phyloP scores from a whole-genome alignment of 1,139 yeast species.

The Yamadazyma siamensis region DNA sequence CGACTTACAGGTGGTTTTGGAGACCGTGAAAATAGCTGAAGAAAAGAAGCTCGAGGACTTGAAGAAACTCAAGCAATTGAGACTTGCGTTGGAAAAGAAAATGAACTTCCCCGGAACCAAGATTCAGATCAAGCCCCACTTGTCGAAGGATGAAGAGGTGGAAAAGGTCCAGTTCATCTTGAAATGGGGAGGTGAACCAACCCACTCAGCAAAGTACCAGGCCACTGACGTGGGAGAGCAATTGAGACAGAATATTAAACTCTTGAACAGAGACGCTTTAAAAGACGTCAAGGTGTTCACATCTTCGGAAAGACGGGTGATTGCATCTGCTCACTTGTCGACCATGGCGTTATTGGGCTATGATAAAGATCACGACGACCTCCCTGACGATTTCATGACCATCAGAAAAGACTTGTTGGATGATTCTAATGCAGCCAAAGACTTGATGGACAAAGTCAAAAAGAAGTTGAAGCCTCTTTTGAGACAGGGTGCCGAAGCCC shows the following conservation, averaged over 20 bases:
- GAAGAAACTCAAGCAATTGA: constrained; percentile 69
- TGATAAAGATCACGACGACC: constrained; percentile 46
- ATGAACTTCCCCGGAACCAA: constrained; percentile 93
- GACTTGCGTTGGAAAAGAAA: constrained; percentile 84
- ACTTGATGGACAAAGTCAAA: constrained; percentile 95
- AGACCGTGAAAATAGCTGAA: constrained; percentile 80
- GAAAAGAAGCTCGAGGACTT: constrained; percentile 76
- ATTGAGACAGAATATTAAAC: constrained; percentile 83
- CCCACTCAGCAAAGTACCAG: constrained; percentile 95
- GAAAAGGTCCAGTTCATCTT: constrained; percentile 94
- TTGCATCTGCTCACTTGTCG: constrained; percentile 87
- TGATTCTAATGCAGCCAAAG: constrained; percentile 98
- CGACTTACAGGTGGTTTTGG: constrained; percentile 80
- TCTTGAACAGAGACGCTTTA: constrained; percentile 80
- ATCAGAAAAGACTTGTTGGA: constrained; percentile 90
- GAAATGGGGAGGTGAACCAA: constrained; percentile 99
- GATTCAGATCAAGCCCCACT: constrained; percentile 88
- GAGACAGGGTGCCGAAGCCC: constrained; percentile 95
- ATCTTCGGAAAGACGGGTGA: constrained; percentile 91
- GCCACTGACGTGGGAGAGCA: constrained; percentile 95
- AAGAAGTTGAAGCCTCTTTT: constrained; percentile 91
- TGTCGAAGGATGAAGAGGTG: constrained; percentile 63
- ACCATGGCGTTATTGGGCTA: constrained; percentile 77
- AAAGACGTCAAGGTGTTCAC: constrained; percentile 85
- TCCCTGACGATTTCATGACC: constrained; percentile 76